Percentiles rank a stretch among this genome's conserved stretches.
phyloP scores from a whole-genome alignment of 371 early-diverging fungal genomes.

The Circinella umbellata region DNA sequence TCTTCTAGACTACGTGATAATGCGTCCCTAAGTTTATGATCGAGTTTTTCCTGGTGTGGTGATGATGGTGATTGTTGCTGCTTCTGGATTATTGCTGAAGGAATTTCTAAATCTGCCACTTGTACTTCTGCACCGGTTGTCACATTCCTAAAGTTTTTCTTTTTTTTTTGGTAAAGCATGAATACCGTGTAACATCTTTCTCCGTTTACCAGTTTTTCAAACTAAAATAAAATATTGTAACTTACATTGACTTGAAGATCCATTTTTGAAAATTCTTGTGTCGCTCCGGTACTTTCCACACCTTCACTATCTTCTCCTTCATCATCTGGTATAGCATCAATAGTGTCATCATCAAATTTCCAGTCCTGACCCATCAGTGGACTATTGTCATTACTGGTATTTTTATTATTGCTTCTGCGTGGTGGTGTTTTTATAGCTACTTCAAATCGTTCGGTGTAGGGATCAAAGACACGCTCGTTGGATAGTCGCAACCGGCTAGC shows the following conservation, averaged over 20 bases:
- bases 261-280: constrained; percentile 3
- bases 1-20: neutral
- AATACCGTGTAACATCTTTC: neutral
- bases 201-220: neutral
- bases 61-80: too few species aligned
- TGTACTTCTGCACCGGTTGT: neutral
- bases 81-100: neutral
- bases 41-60: neutral
- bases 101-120: constrained; percentile 5
- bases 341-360: neutral
- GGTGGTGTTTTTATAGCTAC: neutral
- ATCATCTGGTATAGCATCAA: neutral
- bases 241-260: neutral
- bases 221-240: neutral
- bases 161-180: neutral
- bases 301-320: neutral
- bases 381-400: neutral
- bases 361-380: neutral
- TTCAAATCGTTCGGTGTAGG: constrained; percentile 5
- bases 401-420: neutral
- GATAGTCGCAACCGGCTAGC: constrained; percentile 32
- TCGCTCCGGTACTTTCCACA: neutral
- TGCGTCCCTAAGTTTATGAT: neutral
- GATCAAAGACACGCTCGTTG: constrained; percentile 35
- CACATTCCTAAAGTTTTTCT: neutral